Percentiles rank a stretch among this genome's conserved stretches.
Conservation (phyloP, 2,329 filamentous ascomycete genomes). For the Fusarium haematococcum region DNA sequence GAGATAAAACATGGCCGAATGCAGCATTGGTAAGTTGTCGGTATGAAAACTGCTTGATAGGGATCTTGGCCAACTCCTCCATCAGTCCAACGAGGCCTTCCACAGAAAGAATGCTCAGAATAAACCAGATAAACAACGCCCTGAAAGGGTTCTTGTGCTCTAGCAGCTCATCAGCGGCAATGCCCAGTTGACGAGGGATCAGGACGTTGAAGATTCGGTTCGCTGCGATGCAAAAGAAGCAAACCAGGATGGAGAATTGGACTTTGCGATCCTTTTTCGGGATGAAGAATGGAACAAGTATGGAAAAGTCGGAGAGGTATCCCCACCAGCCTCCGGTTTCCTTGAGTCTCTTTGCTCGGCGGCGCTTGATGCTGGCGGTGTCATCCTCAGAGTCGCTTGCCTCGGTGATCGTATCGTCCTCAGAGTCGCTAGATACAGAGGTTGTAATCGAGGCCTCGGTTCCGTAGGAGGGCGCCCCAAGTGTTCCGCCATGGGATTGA, state of each 20-base stretch:
- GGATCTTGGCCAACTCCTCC: slow-evolving; percentile 46
- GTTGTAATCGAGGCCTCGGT: slow-evolving; percentile 2
- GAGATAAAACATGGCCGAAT: slow-evolving; percentile 75
- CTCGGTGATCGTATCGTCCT: not conserved
- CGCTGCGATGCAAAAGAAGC: slow-evolving; percentile 36
- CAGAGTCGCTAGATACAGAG: not conserved
- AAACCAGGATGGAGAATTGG: slow-evolving; percentile 44
- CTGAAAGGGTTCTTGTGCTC: slow-evolving; percentile 35
- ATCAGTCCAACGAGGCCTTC: slow-evolving; percentile 29
- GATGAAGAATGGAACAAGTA: slow-evolving; percentile 48
- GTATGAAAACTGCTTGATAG: slow-evolving; percentile 57
- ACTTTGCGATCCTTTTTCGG: slow-evolving; percentile 48
- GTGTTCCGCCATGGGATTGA: not conserved
- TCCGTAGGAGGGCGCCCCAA: slow-evolving; percentile 19
- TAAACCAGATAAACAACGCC: slow-evolving; percentile 34
- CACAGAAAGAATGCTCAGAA: slow-evolving; percentile 19
- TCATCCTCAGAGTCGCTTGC: slow-evolving; percentile 40
- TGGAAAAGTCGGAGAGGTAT: slow-evolving; percentile 47
- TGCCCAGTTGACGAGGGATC: slow-evolving; percentile 48
- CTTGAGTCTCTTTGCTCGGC: slow-evolving; percentile 42
- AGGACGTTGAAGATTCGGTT: slow-evolving; percentile 47
- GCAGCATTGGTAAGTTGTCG: slow-evolving; percentile 68
- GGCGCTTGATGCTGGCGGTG: slow-evolving; percentile 42
- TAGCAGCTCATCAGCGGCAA: slow-evolving; percentile 47
- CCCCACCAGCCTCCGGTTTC: slow-evolving; percentile 48